phyloP scores from a whole-genome alignment of 1,139 yeast genomes.

The Sporopachydermia cereana region DNA sequence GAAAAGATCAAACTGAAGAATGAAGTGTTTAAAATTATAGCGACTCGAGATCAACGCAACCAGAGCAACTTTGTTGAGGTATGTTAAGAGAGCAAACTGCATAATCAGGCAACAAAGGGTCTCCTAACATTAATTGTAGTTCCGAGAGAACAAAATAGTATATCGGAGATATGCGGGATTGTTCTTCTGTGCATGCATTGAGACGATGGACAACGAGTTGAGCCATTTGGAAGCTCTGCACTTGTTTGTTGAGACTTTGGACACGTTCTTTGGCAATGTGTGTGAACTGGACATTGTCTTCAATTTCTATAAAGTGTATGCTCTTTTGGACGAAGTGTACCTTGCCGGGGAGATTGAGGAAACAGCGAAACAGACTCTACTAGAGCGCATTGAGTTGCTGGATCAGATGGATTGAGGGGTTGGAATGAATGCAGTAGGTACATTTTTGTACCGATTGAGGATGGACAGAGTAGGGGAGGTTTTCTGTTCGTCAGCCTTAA shows the following conservation, averaged over 20 bases:
- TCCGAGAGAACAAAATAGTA: constrained; percentile 57
- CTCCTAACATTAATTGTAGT: no score
- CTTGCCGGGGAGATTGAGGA: constrained; percentile 74
- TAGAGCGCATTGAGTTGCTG: constrained; percentile 39
- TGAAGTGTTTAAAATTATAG: constrained; percentile 73
- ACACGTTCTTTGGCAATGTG: constrained; percentile 77
- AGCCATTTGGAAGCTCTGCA: constrained; percentile 78
- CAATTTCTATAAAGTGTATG: constrained; percentile 63
- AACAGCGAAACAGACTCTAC: constrained; percentile 46
- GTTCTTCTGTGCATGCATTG: constrained; percentile 73
- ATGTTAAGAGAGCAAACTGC: no score
- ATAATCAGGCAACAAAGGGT: no score
- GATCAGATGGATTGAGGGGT: constrained; percentile 31
- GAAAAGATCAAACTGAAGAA: constrained; percentile 41
- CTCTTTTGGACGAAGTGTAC: constrained; percentile 62
- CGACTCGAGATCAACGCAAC: constrained; percentile 72
- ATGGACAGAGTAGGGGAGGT: neutral
- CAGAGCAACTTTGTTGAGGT: constrained; percentile 67
- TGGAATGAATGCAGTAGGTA: no score
- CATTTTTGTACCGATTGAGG: neutral
- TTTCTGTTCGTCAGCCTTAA: neutral
- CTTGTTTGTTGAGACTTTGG: constrained; percentile 79
- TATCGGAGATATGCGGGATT: constrained; percentile 90
- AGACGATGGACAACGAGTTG: constrained; percentile 64
- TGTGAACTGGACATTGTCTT: constrained; percentile 88